phyloP scores from a whole-genome alignment of 139 green algal genomes.

The Chlamydomonas schloesseri region DNA sequence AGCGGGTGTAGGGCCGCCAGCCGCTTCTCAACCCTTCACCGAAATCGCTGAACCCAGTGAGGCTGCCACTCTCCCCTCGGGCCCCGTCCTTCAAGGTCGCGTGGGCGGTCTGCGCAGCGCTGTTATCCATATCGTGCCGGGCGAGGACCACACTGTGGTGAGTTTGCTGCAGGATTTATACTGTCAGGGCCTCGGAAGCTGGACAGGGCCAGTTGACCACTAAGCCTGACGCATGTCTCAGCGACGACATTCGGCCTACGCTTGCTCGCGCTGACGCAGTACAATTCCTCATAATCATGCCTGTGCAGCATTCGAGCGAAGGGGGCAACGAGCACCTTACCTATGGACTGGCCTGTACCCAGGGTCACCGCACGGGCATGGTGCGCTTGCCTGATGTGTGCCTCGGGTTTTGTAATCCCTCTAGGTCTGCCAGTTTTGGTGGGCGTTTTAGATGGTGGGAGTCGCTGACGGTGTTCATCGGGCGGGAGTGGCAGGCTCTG shows the following conservation, averaged over 20 bases:
- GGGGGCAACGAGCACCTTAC: conserved; percentile 24
- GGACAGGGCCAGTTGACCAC: too few species aligned
- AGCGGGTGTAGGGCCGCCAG: conserved; percentile 9
- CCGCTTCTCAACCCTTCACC: not conserved
- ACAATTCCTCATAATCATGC: not conserved
- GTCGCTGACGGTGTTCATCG: too few species aligned
- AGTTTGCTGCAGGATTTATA: not conserved
- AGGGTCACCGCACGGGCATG: conserved; percentile 39
- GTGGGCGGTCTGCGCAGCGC: conserved; percentile 14
- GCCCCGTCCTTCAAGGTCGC: not conserved
- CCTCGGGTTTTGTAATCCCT: too few species aligned
- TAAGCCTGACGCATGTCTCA: too few species aligned
- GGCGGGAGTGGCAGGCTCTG: too few species aligned
- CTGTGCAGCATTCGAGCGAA: conserved; percentile 39
- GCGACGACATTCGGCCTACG: too few species aligned
- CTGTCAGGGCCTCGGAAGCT: too few species aligned
- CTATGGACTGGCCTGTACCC: conserved; percentile 27
- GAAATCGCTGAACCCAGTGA: conserved; percentile 4
- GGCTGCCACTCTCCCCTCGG: not conserved
- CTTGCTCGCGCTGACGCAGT: too few species aligned
- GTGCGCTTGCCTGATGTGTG: conserved; percentile 16
- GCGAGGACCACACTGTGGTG: conserved; percentile 41
- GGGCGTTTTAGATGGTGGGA: too few species aligned
- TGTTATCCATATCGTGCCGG: conserved; percentile 36
- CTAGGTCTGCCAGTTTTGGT: too few species aligned